phyloP scores from a whole-genome alignment of 2,329 filamentous ascomycete species.

The Diaporthe velutina region DNA sequence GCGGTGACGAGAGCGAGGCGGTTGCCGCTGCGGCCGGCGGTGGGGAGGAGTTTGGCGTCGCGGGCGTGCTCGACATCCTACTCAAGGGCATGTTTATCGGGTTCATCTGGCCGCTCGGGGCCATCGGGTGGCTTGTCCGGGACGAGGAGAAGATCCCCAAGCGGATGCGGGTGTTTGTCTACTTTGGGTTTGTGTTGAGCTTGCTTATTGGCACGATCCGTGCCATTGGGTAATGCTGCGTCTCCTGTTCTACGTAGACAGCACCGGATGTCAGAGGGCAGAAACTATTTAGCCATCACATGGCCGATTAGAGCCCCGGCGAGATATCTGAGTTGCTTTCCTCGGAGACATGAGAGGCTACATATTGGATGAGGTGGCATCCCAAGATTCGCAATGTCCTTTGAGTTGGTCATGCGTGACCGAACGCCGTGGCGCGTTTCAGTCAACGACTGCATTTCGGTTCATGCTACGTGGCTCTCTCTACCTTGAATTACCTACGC shows the following conservation, averaged over 20 bases:
- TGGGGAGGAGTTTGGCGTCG: constrained; percentile 59
- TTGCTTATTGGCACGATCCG: constrained; percentile 79
- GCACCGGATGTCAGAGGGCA: neutral
- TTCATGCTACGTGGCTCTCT: constrained; percentile 9
- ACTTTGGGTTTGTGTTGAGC: constrained; percentile 86
- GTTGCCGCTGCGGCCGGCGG: constrained; percentile 61
- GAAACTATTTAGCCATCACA: neutral
- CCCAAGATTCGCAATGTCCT: too few relatives aligned
- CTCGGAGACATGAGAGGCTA: neutral
- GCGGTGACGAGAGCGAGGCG: constrained; percentile 49
- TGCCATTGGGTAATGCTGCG: constrained; percentile 45
- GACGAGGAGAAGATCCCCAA: constrained; percentile 91
- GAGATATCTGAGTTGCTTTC: neutral
- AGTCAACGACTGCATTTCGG: neutral
- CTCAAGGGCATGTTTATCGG: constrained; percentile 90
- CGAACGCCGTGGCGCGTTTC: neutral
- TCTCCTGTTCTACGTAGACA: constrained; percentile 41
- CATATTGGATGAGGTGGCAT: neutral
- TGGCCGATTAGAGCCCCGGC: neutral
- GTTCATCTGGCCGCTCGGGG: constrained; percentile 94
- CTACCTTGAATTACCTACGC: constrained; percentile 25
- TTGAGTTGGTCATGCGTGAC: neutral
- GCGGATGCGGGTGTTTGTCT: constrained; percentile 87
- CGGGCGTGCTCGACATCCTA: constrained; percentile 83
- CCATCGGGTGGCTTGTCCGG: constrained; percentile 85